Base-by-base conservation (phyloP, 2,329 filamentous ascomycete species). In the Pseudofabraea citricarpa region DNA sequence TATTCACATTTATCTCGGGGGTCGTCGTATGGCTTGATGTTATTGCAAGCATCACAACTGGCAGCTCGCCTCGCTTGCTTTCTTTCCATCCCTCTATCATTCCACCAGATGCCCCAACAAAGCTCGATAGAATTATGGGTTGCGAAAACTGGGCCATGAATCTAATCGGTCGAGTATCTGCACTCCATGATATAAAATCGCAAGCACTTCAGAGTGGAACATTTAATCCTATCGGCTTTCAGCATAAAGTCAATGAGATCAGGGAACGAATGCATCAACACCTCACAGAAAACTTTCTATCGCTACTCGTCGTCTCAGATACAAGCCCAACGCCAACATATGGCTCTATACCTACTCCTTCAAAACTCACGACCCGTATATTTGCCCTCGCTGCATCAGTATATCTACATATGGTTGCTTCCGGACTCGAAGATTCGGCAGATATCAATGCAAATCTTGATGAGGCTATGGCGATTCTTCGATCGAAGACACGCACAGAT, bases 61-160 rank as follows among this genome's bases (percentile, higher is more conserved):
- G 65, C 27, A 59, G 60, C 20, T 51, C 63, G 2, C 73, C 74
- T 0, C 63, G 65, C 1, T 60, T 77, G 22, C 52, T 55, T 37
- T 40, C 44, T 6, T 72, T 71, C 51, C 71, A 73, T 49, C 52
- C 55, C 33, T 46, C 53, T 26, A 55, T 71, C 20, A 65, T 75
- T 18, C 22, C 50, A 26, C 0, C 60, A 58, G 1, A 58, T 73
- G 29, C 63, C 64, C 40, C 64, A 7, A 52, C 44, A 4, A 51
- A 51, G 26, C 47, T 81, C 43, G 70, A 74, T 37, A 68, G 73
- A 22, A 71, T 77, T 38, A 60, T 76, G 32, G 79, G 79, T 2
- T 67, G 77, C 46, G 64, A 75, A 36, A 82, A 81, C 56, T 78
- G 75, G 74, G 70, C 71, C 1, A 51, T 83, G 36, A 60, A 74